phyloP scores from a whole-genome alignment of 106 monocot genomes.

The Acanthochlamys bracteata region DNA sequence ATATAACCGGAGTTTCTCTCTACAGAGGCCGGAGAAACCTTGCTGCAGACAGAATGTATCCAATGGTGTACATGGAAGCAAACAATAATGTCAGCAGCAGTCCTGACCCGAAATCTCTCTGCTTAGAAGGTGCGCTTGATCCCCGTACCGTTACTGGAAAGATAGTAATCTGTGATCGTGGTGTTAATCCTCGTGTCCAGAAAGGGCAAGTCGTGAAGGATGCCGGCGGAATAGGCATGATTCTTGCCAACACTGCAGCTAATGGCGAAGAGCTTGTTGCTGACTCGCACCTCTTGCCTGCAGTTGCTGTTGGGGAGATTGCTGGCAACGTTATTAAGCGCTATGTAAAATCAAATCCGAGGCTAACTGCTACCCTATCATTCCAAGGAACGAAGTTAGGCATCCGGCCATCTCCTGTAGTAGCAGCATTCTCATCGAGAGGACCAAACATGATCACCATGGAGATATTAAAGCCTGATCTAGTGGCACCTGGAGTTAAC shows the following conservation, averaged over 20 bases:
- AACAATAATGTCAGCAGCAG: constrained; percentile 21
- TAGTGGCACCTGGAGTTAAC: constrained; percentile 87
- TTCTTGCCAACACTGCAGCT: constrained; percentile 57
- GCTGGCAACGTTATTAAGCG: constrained; percentile 48
- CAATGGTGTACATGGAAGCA: constrained; percentile 49
- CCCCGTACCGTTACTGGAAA: constrained; percentile 54
- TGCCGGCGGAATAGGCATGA: constrained; percentile 81
- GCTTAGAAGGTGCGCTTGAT: constrained; percentile 65
- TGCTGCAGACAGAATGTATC: constrained; percentile 33
- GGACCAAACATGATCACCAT: constrained; percentile 71
- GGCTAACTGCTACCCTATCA: constrained; percentile 42
- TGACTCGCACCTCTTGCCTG: constrained; percentile 77
- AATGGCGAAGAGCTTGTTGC: constrained; percentile 85
- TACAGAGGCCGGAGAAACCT: constrained; percentile 52
- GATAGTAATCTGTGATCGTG: constrained; percentile 84
- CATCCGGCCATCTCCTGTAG: constrained; percentile 72
- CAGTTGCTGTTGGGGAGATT: constrained; percentile 44
- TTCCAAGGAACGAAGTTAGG: constrained; percentile 77
- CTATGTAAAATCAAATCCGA: constrained; percentile 15
- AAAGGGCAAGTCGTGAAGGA: constrained; percentile 83
- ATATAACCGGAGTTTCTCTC: constrained; percentile 60
- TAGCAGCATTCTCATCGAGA: constrained; percentile 84
- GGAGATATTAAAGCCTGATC: constrained; percentile 82
- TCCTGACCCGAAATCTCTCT: constrained; percentile 58
- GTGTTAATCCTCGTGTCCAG: constrained; percentile 71